Evolutionary conservation across 306 rosid genomes (phyloP), one percentile per base, ranked within the genome.

Genomic region (Benincasa hispida): DNA sequence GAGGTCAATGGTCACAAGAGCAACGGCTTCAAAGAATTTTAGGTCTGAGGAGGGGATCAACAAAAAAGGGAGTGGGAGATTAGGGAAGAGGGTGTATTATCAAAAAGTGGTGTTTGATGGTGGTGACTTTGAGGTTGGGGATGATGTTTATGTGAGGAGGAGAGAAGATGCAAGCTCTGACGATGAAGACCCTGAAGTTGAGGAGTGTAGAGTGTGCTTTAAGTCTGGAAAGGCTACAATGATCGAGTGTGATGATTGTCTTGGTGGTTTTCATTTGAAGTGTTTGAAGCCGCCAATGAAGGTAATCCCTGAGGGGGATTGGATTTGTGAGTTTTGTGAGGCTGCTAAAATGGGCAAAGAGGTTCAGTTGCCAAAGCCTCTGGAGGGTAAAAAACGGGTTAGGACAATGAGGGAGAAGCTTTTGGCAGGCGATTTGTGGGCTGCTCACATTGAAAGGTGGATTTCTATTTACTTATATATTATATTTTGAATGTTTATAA

Each of bases 221-320:
- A 60, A 69, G 79, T 60, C 86, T 11, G 88, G 94, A 2, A 70
- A 68, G 30, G 85, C 85, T 32, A 77, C 87, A 34, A 91, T 94
- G 98, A 81, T 94, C 35, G 98, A 94, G 83, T 94, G 98, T 48
- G 98, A 94, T 53, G 96, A 85, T 83, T 94, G 97, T 59, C 88
- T 91, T 65, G 85, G 91, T 55, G 98, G 97, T 61, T 91, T 90
- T 77, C 97, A 94, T 80, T 85, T 94, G 87, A 90, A 87, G 70
- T 94, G 98, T 81, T 84, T 94, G 89, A 87, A 73, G 61, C 96
- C 97, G 32, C 93, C 97, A 0, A 74, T 90, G 82, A 84, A 82
- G 83, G 91, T 77, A n/a, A 87, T 94, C 78, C 97, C 97, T 0
- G 95, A 91, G 73, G 98, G 91, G 54, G 97, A 90, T 82, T 94